These are phyloP conservation scores for Urochloa ruziziensis DNA, from an alignment of 176 grass and related monocot species.

Conservation along the genomic window DNA sequence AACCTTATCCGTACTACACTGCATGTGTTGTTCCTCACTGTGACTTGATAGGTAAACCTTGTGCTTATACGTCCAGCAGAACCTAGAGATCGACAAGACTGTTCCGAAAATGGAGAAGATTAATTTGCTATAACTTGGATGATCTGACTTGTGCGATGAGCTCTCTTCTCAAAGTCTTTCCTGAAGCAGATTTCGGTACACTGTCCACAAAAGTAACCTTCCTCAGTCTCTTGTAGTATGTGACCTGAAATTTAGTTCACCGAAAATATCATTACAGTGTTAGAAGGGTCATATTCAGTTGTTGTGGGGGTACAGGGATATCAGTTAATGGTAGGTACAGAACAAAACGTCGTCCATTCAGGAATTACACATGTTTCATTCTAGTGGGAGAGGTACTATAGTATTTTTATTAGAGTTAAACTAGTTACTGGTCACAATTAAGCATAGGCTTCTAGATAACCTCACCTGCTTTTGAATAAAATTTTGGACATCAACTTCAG, in stretches of 20 bases:
- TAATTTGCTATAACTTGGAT: conserved; percentile 60
- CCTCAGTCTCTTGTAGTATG: conserved; percentile 70
- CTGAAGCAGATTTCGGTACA: conserved; percentile 70
- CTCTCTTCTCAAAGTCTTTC: conserved; percentile 81
- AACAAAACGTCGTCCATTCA: neutral
- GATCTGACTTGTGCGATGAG: conserved; percentile 71
- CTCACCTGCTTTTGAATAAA: conserved; percentile 78
- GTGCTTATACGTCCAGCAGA: neutral
- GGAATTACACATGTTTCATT: neutral
- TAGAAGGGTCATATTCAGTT: neutral
- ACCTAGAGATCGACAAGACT: neutral
- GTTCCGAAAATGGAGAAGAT: neutral
- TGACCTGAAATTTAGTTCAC: conserved; percentile 49
- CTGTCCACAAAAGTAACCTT: conserved; percentile 66
- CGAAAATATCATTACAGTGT: neutral
- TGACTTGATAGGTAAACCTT: neutral
- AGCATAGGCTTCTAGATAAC: neutral
- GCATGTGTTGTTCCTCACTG: neutral
- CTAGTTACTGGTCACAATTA: neutral
- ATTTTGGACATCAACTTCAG: conserved; percentile 66
- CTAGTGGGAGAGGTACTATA: neutral
- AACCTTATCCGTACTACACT: too few species aligned
- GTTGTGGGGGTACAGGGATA: neutral
- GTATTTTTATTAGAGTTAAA: neutral
- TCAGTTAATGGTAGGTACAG: neutral